Evolutionary conservation across 2,329 filamentous ascomycete species (phyloP), one percentile per base, ranked within the genome.

Genomic region (Colletotrichum lini): DNA sequence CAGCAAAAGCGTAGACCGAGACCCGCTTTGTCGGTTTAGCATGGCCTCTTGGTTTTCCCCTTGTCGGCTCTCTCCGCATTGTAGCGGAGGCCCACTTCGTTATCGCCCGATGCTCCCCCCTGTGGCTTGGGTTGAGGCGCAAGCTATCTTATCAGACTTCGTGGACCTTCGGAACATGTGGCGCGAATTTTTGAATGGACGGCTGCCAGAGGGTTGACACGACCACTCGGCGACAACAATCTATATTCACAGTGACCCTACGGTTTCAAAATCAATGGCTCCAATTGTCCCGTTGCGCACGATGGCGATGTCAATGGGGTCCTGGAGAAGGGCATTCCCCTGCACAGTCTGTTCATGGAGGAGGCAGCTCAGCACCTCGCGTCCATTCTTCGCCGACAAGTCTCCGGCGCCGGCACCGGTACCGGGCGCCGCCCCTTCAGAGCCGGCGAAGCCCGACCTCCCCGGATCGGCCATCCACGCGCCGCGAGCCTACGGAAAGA

Each of bases 401-500:
- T 74, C 54, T 16, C 72, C 47, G 38, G 63, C 69, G 23, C 65
- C 59, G 35, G 64, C 72, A 73, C 76, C 65, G 23, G 63, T 21
- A n/a, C 63, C 70, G 26, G 57, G 56, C 26, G 67, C 73, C 23
- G 50, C 74, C 2, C 35, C 73, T 40, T 56, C 57, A 18, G 16
- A 79, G 76, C 65, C 82, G 70, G 80, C 82, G 70, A 79, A 82
- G 75, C 79, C 77, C 75, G 77, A 78, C 50, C 74, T 86, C 60
- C 75, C 83, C 45, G 84, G 85, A 18, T 81, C 85, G 7, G 81
- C 90, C 47, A 88, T 87, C 75, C 81, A 89, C 72, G 90, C 89
- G 7, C 90, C 90, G 13, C 84, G 89, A 73, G 84, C 86, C 38
- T 91, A 90, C 74, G 90, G 90, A 76, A 87, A 86, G 78, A 84